These are phyloP conservation scores for Rhododendron kiyosumense DNA, from an alignment of 148 eudicot species.

Conservation along the genomic window DNA sequence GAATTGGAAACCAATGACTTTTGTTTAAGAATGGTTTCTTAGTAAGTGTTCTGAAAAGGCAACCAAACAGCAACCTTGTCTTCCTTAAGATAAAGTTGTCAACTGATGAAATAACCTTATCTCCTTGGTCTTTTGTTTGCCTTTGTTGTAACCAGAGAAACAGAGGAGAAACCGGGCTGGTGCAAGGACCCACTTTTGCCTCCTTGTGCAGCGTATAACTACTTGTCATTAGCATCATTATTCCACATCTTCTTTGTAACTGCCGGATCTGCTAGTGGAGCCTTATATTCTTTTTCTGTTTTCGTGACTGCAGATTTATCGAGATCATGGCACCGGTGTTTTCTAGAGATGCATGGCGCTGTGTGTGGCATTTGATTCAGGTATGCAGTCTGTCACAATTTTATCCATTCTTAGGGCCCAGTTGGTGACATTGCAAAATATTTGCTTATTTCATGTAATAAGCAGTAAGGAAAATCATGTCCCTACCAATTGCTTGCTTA, in stretches of 20 bases:
- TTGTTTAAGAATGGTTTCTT: background rate
- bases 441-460: background rate
- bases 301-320: slow-evolving; percentile 51
- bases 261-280: background rate
- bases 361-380: slow-evolving; percentile 94
- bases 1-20: background rate
- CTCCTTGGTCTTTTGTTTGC: slow-evolving; percentile 6
- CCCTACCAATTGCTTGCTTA: background rate
- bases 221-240: background rate
- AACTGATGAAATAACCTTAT: background rate
- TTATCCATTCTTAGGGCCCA: background rate
- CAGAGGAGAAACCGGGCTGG: slow-evolving; percentile 67
- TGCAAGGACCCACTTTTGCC: slow-evolving; percentile 65
- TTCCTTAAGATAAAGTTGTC: background rate
- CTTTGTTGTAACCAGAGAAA: slow-evolving; percentile 26
- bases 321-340: slow-evolving; percentile 99
- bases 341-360: slow-evolving; percentile 87
- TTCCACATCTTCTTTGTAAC: background rate
- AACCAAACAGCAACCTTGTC: background rate
- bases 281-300: background rate
- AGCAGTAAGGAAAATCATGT: background rate
- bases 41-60: background rate
- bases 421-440: background rate
- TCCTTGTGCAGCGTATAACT: slow-evolving; percentile 81
- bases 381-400: slow-evolving; percentile 20